phyloP scores from a whole-genome alignment of 1,284 basidiomycete species.

The Porodaedalea pini region DNA sequence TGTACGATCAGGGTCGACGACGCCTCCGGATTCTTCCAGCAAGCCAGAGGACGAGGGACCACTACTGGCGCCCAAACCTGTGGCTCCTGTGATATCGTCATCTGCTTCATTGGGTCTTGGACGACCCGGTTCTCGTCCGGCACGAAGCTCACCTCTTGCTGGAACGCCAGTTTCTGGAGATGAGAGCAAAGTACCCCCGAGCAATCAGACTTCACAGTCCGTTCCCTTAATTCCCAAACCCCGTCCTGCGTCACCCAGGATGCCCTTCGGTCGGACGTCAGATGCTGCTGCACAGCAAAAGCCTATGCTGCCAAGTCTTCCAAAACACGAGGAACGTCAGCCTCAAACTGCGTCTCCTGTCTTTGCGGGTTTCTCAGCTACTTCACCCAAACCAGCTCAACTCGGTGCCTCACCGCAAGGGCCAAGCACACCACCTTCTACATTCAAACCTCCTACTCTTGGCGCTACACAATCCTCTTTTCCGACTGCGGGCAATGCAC shows the following conservation, averaged over 20 bases:
- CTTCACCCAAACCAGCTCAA: neutral
- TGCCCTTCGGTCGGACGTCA: conserved; percentile 28
- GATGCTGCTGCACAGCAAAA: conserved; percentile 8
- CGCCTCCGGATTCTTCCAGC: conserved; percentile 56
- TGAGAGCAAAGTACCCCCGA: conserved; percentile 29
- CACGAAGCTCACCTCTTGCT: conserved; percentile 61
- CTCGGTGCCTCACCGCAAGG: neutral
- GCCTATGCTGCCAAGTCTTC: neutral
- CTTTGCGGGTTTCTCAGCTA: neutral
- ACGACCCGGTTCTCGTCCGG: conserved; percentile 53
- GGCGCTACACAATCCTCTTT: conserved; percentile 1
- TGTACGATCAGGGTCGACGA: conserved; percentile 35
- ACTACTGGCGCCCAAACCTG: conserved; percentile 32
- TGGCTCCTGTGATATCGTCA: conserved; percentile 24
- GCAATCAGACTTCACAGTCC: conserved; percentile 16
- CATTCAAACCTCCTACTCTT: conserved; percentile 16
- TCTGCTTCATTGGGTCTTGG: conserved; percentile 42
- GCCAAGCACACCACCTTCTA: neutral
- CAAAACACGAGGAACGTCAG: neutral
- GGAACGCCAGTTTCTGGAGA: conserved; percentile 43
- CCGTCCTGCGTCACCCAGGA: conserved; percentile 37
- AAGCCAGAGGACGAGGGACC: conserved; percentile 34
- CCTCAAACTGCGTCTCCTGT: neutral
- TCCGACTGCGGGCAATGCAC: conserved; percentile 3
- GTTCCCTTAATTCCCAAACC: conserved; percentile 24